Evolutionary conservation across 2,329 filamentous ascomycete species (phyloP).

Genomic region (Neonectria ditissima): DNA sequence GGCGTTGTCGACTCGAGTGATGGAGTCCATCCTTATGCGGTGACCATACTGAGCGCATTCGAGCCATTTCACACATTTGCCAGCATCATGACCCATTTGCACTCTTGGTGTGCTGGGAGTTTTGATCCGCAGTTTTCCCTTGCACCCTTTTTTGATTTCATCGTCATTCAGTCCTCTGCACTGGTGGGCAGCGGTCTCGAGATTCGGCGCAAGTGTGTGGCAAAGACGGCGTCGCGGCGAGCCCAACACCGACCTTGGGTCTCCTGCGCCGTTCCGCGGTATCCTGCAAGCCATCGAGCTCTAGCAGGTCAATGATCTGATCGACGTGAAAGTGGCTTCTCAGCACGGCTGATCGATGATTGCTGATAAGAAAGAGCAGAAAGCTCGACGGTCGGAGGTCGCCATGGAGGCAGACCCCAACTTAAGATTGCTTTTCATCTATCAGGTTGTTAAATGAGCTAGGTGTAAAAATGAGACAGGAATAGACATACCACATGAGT

Average conservation of each 20-base stretch:
- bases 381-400: slow-evolving; percentile 73
- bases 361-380: slow-evolving; percentile 73
- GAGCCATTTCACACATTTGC: background rate
- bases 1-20: background rate
- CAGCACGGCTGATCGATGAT: slow-evolving; percentile 63
- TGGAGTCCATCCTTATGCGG: background rate
- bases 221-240: slow-evolving; percentile 65
- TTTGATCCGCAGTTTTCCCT: background rate
- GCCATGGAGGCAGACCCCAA: slow-evolving; percentile 73
- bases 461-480: too few species aligned
- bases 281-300: slow-evolving; percentile 72
- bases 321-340: slow-evolving; percentile 75
- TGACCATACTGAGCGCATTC: background rate
- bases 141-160: background rate
- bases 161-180: background rate
- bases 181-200: background rate
- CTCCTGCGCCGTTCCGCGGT: slow-evolving; percentile 68
- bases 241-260: slow-evolving; percentile 65
- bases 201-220: too few species aligned
- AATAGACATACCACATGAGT: background rate
- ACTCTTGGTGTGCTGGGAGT: background rate
- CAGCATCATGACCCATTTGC: background rate
- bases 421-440: slow-evolving; percentile 47
- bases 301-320: slow-evolving; percentile 72
- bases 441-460: background rate